Conservation (phyloP, 2,329 filamentous ascomycete genomes). For the Pseudophaeomoniella oleicola region DNA sequence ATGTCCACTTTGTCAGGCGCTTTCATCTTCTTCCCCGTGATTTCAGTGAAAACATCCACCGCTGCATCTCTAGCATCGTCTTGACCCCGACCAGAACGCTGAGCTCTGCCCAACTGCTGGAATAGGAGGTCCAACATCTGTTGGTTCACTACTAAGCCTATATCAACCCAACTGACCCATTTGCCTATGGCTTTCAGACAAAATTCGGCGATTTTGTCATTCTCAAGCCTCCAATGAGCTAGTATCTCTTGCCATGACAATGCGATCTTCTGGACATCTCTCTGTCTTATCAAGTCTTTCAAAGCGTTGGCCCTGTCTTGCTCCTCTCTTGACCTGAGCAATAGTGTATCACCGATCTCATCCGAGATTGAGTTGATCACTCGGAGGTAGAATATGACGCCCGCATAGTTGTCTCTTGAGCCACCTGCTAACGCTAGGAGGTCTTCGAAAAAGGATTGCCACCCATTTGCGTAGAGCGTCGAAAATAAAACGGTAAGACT, state of each 20-base stretch:
- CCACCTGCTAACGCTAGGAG: slow-evolving; percentile 61
- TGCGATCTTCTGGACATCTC: slow-evolving; percentile 80
- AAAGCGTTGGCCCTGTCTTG: slow-evolving; percentile 75
- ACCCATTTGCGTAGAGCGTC: slow-evolving; percentile 68
- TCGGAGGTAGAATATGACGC: slow-evolving; percentile 76
- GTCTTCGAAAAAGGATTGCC: slow-evolving; percentile 85
- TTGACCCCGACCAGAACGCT: slow-evolving; percentile 50
- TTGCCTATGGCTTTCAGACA: slow-evolving; percentile 84
- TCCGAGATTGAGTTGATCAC: slow-evolving; percentile 85
- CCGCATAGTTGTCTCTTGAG: slow-evolving; percentile 53
- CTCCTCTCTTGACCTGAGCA: slow-evolving; percentile 63
- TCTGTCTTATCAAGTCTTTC: slow-evolving; percentile 75
- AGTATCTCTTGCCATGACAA: slow-evolving; percentile 86
- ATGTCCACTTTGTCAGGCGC: slow-evolving; percentile 84
- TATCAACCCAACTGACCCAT: slow-evolving; percentile 99
- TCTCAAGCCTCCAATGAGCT: slow-evolving; percentile 55
- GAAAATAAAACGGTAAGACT: slow-evolving; percentile 90
- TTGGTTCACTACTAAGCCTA: slow-evolving; percentile 80
- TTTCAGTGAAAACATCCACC: slow-evolving; percentile 89
- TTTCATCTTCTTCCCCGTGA: slow-evolving; percentile 96
- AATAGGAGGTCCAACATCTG: slow-evolving; percentile 74
- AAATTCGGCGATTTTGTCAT: slow-evolving; percentile 66
- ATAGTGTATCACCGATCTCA: slow-evolving; percentile 86
- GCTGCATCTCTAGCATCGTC: slow-evolving; percentile 81
- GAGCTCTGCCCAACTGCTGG: slow-evolving; percentile 67